Base-by-base conservation (phyloP, 2,329 filamentous ascomycete species). In the Phialophora expanda region DNA sequence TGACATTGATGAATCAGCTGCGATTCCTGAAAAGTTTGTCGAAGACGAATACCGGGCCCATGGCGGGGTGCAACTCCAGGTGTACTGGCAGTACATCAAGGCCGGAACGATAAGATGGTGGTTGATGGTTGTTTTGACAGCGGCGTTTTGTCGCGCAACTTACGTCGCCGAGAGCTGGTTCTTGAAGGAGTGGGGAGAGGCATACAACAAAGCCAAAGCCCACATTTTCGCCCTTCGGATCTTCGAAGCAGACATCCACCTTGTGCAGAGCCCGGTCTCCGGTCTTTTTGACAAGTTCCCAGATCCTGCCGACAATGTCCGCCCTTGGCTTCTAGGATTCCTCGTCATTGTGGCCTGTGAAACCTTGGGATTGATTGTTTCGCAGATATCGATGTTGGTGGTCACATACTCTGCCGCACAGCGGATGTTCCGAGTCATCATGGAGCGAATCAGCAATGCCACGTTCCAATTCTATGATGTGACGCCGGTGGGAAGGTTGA, bases 391-490 rank as follows among this genome's bases (percentile, higher is more conserved):
- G 34, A 86, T 94, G 73, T 84, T 93, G 12, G 80, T 89, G n/a
- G 91, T 96, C 69, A 87, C 92, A 24, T 93, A 95, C 75, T 85
- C 86, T 34, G 91, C 93, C 0, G 91, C 91, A 0, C 90, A 89
- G 71, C 81, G 83, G 6, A 85, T 97, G 57, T 97, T 97, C 77
- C 82, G 82, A 67, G 83, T 87, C 46, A 90, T 92, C 22, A 87
- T 97, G 78, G 80, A 84, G 1, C 86, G 85, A 59, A 91, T 97
- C 57, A 90, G 89, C 74, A 86, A 88, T 72, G 91, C 93, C 0
- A 93, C 89, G 0, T 96, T 97, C 78, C 87, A 92, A 0, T 97
- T 93, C 77, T 95, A 96, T 79, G 93, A 97, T 75, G 87, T 92
- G 3, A 97, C 93, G 0, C 93, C 93, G 0, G 89, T 96, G 0